Conservation (phyloP, 169 alveolate species). For the Eimeria acervulina region DNA sequence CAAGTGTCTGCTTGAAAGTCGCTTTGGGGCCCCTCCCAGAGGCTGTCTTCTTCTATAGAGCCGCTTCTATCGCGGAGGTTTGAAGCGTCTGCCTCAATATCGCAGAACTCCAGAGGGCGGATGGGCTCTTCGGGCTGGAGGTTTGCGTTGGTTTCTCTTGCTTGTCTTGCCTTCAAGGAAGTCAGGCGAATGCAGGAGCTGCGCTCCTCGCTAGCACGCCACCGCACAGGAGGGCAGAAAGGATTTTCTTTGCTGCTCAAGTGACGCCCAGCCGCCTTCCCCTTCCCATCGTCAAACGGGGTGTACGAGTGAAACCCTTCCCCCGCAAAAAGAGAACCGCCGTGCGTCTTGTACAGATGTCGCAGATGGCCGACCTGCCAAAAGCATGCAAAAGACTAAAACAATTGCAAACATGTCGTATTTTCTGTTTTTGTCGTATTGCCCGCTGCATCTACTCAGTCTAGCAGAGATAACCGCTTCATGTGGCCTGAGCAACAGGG, state of each 20-base stretch:
- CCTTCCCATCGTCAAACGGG: slow-evolving; percentile 42
- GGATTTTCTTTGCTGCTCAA: slow-evolving; percentile 21
- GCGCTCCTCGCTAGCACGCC: slow-evolving; percentile 33
- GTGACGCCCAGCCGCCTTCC: background rate
- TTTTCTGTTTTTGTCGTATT: background rate
- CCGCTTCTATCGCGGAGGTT: background rate
- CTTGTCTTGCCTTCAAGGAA: slow-evolving; percentile 41
- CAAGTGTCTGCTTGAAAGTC: slow-evolving; percentile 58
- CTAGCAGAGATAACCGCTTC: background rate
- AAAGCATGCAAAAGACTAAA: background rate
- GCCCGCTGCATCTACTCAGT: background rate
- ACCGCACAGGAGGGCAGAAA: slow-evolving; percentile 6
- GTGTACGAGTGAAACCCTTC: slow-evolving; percentile 65
- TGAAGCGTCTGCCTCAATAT: slow-evolving; percentile 23
- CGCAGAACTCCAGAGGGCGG: slow-evolving; percentile 67
- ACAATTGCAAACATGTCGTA: background rate
- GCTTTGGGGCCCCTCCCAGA: slow-evolving; percentile 57
- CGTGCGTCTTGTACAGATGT: slow-evolving; percentile 27
- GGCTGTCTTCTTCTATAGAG: background rate
- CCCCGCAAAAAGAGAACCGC: slow-evolving; percentile 25
- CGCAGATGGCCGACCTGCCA: slow-evolving; percentile 43
- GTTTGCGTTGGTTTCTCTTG: background rate
- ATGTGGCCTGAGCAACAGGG: background rate
- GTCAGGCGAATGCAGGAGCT: slow-evolving; percentile 47
- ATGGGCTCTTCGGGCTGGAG: background rate